Percentiles rank a stretch among this genome's conserved stretches.
Conservation (phyloP, 306 rosid genomes). For the Astragalus membranaceus region DNA sequence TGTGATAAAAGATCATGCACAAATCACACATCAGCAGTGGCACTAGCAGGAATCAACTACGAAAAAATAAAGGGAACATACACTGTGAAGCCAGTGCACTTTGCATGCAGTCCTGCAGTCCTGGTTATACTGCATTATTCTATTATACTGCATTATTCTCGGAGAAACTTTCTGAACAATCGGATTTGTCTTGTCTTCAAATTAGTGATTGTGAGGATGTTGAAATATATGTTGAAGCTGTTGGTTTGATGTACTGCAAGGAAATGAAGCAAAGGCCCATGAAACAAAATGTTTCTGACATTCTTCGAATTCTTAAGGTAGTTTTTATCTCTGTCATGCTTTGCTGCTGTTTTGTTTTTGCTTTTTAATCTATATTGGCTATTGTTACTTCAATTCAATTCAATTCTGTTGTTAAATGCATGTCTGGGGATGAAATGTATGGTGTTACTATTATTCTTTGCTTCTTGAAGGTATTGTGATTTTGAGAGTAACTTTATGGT, state of each 20-base stretch:
- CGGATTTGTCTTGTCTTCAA: constrained; percentile 49
- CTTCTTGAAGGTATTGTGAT: too few species aligned
- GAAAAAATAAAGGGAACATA: constrained; percentile 81
- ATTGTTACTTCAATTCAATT: not conserved
- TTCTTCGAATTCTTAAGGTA: constrained; percentile 87
- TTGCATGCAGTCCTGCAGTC: constrained; percentile 96
- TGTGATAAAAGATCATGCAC: constrained; percentile 74
- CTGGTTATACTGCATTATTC: too few species aligned
- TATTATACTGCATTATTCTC: too few species aligned
- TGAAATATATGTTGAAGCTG: constrained; percentile 83
- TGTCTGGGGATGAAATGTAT: too few species aligned
- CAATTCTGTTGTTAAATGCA: too few species aligned
- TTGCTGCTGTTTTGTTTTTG: not conserved
- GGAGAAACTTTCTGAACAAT: constrained; percentile 48
- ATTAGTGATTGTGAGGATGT: constrained; percentile 85
- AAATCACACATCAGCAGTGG: constrained; percentile 80
- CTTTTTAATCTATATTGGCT: not conserved
- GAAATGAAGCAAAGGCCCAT: constrained; percentile 85
- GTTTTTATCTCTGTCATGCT: not conserved
- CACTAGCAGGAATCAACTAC: constrained; percentile 84
- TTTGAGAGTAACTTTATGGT: too few species aligned
- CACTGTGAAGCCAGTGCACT: constrained; percentile 85
- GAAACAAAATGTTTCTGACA: constrained; percentile 84
- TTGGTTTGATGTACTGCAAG: constrained; percentile 90
- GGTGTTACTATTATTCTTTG: too few species aligned